phyloP scores from a whole-genome alignment of 768 basidiomycete genomes.

The Roridomyces roridus region DNA sequence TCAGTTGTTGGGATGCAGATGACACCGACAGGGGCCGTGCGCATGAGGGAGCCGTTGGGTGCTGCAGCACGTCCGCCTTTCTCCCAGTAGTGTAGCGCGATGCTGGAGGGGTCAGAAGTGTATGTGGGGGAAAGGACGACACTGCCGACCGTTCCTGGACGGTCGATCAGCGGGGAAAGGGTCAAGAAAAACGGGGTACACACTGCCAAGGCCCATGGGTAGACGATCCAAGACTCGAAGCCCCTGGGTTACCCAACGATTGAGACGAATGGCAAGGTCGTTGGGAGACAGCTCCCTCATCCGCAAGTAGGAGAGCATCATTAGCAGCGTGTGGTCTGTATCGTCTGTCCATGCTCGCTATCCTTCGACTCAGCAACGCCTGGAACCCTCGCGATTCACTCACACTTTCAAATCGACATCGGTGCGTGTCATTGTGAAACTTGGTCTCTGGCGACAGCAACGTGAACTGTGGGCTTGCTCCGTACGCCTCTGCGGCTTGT shows the following conservation, averaged over 20 bases:
- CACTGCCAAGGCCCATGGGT: conserved; percentile 30
- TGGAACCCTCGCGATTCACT: background rate
- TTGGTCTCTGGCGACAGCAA: conserved; percentile 23
- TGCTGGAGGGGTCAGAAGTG: conserved; percentile 13
- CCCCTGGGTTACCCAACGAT: conserved; percentile 26
- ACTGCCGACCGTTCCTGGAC: conserved; percentile 24
- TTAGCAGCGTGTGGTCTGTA: conserved; percentile 27
- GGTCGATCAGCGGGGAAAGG: background rate
- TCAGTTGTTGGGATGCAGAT: conserved; percentile 27
- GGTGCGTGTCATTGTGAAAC: conserved; percentile 24
- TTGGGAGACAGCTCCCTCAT: conserved; percentile 16
- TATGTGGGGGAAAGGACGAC: conserved; percentile 23
- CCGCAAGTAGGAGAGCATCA: conserved; percentile 27
- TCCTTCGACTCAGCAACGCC: background rate
- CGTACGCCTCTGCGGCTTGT: conserved; percentile 21
- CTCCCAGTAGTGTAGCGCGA: conserved; percentile 25
- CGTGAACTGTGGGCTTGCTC: conserved; percentile 13
- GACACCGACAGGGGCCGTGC: conserved; percentile 28
- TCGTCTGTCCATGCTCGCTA: conserved; percentile 32
- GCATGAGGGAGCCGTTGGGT: conserved; percentile 31
- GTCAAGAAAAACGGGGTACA: background rate
- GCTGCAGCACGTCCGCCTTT: conserved; percentile 19
- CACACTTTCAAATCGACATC: conserved; percentile 27
- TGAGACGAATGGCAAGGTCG: conserved; percentile 26
- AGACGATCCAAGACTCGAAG: conserved; percentile 26